phyloP scores from a whole-genome alignment of 169 alveolate genomes.

The Eimeria zaria region DNA sequence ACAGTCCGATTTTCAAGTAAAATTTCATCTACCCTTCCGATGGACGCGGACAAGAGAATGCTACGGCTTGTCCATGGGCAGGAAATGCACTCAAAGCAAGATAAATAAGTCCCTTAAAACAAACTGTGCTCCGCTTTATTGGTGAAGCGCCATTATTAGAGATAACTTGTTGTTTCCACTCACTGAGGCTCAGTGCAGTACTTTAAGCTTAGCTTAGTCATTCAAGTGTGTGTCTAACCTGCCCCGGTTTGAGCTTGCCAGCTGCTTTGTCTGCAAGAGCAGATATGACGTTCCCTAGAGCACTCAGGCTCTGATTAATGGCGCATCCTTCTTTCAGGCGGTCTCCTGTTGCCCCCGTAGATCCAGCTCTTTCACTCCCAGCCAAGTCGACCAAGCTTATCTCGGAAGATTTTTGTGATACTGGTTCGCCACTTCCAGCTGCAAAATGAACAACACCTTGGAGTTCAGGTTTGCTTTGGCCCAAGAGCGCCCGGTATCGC shows the following conservation, averaged over 20 bases:
- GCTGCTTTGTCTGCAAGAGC: conserved; percentile 95
- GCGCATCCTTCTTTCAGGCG: conserved; percentile 96
- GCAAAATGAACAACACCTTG: not conserved
- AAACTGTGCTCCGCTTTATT: not conserved
- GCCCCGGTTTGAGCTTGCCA: conserved; percentile 91
- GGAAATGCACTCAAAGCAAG: not conserved
- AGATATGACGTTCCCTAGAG: conserved; percentile 93
- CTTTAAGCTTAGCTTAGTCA: not conserved
- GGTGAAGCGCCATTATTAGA: not conserved
- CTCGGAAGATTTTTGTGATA: conserved; percentile 92
- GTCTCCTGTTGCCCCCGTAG: conserved; percentile 96
- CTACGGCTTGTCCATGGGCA: not conserved
- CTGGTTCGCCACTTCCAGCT: conserved; percentile 71
- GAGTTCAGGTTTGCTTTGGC: not conserved
- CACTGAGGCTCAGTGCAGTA: not conserved
- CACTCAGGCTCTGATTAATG: conserved; percentile 94
- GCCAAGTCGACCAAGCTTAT: conserved; percentile 97
- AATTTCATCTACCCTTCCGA: not conserved
- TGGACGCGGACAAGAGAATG: not conserved
- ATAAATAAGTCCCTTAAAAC: not conserved
- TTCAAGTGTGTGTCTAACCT: conserved; percentile 54
- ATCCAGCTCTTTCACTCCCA: conserved; percentile 97
- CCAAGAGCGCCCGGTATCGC: not conserved
- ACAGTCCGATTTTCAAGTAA: not conserved
- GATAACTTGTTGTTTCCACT: not conserved